A percentile compares a stretch with the other conserved stretches of the same genome.
Evolutionary conservation across 768 basidiomycete species (phyloP).

Genomic region (Daedaleopsis sinensis): DNA sequence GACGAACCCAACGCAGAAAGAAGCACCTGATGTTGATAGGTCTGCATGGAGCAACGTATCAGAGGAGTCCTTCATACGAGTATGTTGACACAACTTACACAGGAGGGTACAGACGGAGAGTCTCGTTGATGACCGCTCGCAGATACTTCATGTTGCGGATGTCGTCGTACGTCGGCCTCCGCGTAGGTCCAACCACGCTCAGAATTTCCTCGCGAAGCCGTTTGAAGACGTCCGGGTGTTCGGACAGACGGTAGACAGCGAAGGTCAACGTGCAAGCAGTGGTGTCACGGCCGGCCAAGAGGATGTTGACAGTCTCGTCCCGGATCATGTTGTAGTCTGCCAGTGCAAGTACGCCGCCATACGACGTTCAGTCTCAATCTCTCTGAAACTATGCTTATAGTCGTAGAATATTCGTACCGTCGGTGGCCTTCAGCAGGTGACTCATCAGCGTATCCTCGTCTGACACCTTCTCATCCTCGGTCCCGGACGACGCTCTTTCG

Average conservation of each 20-base stretch:
- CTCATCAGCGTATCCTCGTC: conserved; percentile 41
- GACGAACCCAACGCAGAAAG: no score
- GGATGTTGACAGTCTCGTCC: conserved; percentile 33
- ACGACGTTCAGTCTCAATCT: no score
- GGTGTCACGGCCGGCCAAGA: conserved; percentile 34
- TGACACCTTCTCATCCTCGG: conserved; percentile 22
- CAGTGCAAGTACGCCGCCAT: not conserved
- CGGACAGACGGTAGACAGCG: conserved; percentile 55
- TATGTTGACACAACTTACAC: conserved; percentile 4
- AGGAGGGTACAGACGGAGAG: conserved; percentile 26
- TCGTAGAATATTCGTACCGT: conserved; percentile 32
- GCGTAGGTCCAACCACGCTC: conserved; percentile 43
- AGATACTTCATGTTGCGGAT: conserved; percentile 59
- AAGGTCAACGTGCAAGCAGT: conserved; percentile 55
- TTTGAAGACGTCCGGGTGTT: conserved; percentile 48
- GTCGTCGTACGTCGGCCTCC: conserved; percentile 55
- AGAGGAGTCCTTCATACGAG: conserved; percentile 7
- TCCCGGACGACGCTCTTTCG: conserved; percentile 6
- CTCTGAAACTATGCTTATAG: not conserved
- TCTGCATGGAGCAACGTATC: not conserved
- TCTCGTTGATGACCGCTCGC: conserved; percentile 25
- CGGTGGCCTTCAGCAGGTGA: conserved; percentile 40
- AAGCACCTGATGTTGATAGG: conserved; percentile 11
- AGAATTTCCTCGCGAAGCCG: conserved; percentile 56
- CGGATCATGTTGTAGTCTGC: conserved; percentile 28